Evolutionary conservation across 345 rosid species (phyloP).

Genomic region (Linum usitatissimum): DNA sequence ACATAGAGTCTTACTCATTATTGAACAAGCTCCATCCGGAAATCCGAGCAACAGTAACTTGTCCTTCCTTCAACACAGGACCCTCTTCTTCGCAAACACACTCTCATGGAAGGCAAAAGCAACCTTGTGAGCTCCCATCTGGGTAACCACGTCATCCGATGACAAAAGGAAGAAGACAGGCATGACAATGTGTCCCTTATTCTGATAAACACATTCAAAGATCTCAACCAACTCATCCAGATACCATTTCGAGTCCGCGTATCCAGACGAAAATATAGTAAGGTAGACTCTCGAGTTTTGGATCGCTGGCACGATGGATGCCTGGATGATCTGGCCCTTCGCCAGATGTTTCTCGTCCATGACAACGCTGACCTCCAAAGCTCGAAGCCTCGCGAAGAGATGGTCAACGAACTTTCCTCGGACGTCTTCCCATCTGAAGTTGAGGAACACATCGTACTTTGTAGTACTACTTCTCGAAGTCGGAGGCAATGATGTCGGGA

Average conservation of each 20-base stretch:
- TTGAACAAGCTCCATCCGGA: neutral
- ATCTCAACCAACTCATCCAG: neutral
- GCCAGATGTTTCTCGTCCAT: neutral
- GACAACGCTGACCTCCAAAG: neutral
- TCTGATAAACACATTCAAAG: neutral
- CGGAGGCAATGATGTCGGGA: too few relatives aligned
- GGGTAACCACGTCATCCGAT: neutral
- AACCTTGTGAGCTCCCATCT: neutral
- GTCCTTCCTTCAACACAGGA: neutral
- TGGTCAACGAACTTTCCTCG: neutral
- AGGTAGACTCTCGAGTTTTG: neutral
- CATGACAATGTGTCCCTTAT: neutral
- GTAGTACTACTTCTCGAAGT: too few relatives aligned
- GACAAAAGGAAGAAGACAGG: neutral
- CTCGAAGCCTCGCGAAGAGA: neutral
- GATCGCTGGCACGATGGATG: neutral
- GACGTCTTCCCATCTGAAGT: neutral
- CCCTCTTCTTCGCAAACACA: neutral
- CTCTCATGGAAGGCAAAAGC: neutral
- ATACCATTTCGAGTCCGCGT: neutral
- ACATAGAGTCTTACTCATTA: neutral
- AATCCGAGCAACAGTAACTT: neutral
- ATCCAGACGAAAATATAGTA: neutral
- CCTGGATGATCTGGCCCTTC: neutral
- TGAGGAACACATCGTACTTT: slow-evolving; percentile 2